Evolutionary conservation across 164 flowering plant species (phyloP).

Genomic region (Tinospora cordifolia): DNA sequence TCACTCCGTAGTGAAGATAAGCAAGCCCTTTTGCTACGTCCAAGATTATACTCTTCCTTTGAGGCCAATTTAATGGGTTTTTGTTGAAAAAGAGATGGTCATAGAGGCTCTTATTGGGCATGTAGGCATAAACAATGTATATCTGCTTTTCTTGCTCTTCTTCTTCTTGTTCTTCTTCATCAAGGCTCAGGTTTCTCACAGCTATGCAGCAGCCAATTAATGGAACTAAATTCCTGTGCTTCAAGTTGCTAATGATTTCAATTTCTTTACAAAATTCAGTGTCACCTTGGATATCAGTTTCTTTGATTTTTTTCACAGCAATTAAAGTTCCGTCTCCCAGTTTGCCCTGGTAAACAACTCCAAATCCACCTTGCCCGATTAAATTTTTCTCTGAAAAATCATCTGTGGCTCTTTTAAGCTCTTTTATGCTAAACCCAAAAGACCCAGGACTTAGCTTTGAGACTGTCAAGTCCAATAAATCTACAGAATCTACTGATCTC

Average conservation of each 20-base stretch:
- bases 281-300: conserved; percentile 18
- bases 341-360: conserved; percentile 28
- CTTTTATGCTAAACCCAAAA: conserved; percentile 18
- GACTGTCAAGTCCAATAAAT: conserved; percentile 1
- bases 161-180: conserved; percentile 3
- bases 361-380: conserved; percentile 29
- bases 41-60: conserved; percentile 25
- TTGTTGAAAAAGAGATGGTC: conserved; percentile 22
- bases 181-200: background rate
- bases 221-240: conserved; percentile 29
- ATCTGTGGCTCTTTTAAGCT: conserved; percentile 27
- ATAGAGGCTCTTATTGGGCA: conserved; percentile 25
- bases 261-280: conserved; percentile 27
- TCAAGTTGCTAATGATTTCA: conserved; percentile 26
- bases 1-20: conserved; percentile 28
- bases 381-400: conserved; percentile 24
- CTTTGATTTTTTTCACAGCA: conserved; percentile 22
- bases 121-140: conserved; percentile 26
- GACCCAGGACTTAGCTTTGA: conserved; percentile 17
- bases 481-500: conserved; percentile 7
- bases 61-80: conserved; percentile 23
- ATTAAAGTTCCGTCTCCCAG: conserved; percentile 22
- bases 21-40: conserved; percentile 29
- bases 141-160: conserved; percentile 11
- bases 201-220: conserved; percentile 26